phyloP scores from a whole-genome alignment of 2,329 filamentous ascomycete genomes.

The Cladophialophora exuberans region DNA sequence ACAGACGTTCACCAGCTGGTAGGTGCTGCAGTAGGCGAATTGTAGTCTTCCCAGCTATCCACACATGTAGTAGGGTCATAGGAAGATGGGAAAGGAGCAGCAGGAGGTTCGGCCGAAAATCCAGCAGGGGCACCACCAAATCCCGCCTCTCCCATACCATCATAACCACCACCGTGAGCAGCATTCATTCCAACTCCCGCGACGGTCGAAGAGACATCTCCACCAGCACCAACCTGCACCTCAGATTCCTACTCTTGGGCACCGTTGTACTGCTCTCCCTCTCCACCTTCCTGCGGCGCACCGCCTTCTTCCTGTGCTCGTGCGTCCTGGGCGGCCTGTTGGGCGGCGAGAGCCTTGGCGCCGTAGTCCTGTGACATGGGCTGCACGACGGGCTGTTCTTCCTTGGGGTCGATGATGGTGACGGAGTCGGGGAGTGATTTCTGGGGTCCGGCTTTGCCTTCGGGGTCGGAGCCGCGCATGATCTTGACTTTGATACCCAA shows the following conservation, averaged over 20 bases:
- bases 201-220: conserved; percentile 9
- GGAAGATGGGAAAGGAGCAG: too few species aligned
- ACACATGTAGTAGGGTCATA: too few species aligned
- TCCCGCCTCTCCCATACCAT: conserved; percentile 5
- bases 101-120: not conserved
- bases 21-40: too few species aligned
- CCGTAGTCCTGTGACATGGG: conserved; percentile 99
- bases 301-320: conserved; percentile 57
- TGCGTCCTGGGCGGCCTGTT: conserved; percentile 59
- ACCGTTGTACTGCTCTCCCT: conserved; percentile 43
- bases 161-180: conserved; percentile 2
- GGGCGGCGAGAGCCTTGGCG: conserved; percentile 77
- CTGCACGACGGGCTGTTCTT: conserved; percentile 93
- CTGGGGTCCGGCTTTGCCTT: conserved; percentile 97
- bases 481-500: conserved; percentile 99
- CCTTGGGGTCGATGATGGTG: conserved; percentile 99
- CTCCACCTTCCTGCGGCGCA: conserved; percentile 35
- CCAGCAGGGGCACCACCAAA: not conserved
- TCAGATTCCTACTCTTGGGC: conserved; percentile 48
- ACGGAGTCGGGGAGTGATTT: conserved; percentile 98
- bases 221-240: too few species aligned
- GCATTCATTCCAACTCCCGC: not conserved
- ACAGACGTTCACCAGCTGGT: too few species aligned
- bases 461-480: conserved; percentile 99
- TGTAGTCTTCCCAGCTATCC: too few species aligned